A percentile compares a stretch with the other conserved stretches of the same genome.
phyloP scores from a whole-genome alignment of 2,329 filamentous ascomycete genomes.

The Aspergillus neotritici region DNA sequence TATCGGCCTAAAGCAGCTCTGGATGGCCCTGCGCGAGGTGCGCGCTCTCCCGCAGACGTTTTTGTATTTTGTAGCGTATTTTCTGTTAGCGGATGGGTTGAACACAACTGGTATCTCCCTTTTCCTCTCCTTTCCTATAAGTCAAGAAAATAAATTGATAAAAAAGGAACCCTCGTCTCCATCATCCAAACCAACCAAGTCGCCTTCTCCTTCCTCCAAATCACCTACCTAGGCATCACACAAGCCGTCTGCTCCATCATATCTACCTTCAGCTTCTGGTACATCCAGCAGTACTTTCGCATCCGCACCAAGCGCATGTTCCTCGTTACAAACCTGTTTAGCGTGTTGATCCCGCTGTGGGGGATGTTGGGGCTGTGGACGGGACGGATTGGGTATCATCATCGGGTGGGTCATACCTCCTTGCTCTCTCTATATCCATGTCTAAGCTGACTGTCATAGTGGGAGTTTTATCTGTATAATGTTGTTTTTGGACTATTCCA shows the following conservation, averaged over 20 bases:
- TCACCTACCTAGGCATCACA: conserved; percentile 39
- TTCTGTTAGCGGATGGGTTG: conserved; percentile 39
- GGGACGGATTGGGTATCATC: conserved; percentile 36
- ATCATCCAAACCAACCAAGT: conserved; percentile 40
- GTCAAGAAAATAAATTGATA: neutral
- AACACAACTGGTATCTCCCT: conserved; percentile 33
- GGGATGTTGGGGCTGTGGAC: conserved; percentile 41
- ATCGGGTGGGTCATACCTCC: conserved; percentile 19
- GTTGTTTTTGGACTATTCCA: conserved; percentile 40
- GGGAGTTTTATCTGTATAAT: conserved; percentile 43
- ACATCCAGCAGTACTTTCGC: conserved; percentile 38
- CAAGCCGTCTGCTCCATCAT: conserved; percentile 35
- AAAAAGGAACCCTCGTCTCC: conserved; percentile 29
- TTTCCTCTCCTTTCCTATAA: neutral
- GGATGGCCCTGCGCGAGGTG: conserved; percentile 35
- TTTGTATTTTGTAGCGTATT: conserved; percentile 39
- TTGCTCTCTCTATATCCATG: neutral
- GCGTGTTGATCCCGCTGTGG: conserved; percentile 39
- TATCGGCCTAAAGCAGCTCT: conserved; percentile 41
- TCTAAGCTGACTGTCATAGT: conserved; percentile 15
- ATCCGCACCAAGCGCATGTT: conserved; percentile 41
- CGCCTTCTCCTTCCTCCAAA: conserved; percentile 38
- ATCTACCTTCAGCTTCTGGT: conserved; percentile 41
- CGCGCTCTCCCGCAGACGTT: conserved; percentile 38
- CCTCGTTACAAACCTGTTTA: conserved; percentile 39